Conservation (phyloP, 805 yeast genomes). For the Barnettozyma sucrosica region DNA sequence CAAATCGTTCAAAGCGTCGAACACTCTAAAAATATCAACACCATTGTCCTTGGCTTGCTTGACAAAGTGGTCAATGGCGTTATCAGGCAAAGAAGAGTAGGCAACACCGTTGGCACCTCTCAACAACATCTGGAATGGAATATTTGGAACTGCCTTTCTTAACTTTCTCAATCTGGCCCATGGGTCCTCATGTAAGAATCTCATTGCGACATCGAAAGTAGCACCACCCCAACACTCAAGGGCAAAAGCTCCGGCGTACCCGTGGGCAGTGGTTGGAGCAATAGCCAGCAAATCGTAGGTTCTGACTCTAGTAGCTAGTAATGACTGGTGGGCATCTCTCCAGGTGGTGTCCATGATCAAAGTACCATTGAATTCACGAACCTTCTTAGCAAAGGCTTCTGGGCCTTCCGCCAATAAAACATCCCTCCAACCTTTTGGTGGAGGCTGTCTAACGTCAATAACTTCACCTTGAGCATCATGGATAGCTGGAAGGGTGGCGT, state of each 20-base stretch:
- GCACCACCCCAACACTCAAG: conserved; percentile 99
- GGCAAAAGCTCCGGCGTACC: conserved; percentile 85
- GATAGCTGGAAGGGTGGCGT: conserved; percentile 70
- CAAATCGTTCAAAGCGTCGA: conserved; percentile 93
- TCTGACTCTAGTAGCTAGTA: conserved; percentile 95
- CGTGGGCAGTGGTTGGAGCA: conserved; percentile 92
- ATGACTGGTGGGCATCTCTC: conserved; percentile 99
- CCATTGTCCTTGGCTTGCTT: conserved; percentile 92
- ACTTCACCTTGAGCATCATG: conserved; percentile 55
- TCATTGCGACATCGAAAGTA: conserved; percentile 97
- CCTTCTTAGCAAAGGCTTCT: conserved; percentile 81
- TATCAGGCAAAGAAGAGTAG: conserved; percentile 95
- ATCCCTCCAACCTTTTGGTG: conserved; percentile 89
- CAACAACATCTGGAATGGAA: conserved; percentile 98
- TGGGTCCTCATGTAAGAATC: conserved; percentile 97
- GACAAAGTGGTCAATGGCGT: conserved; percentile 96
- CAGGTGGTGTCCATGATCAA: conserved; percentile 97
- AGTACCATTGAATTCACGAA: conserved; percentile 79
- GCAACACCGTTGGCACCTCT: conserved; percentile 99
- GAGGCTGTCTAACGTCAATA: conserved; percentile 49
- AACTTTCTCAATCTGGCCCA: conserved; percentile 92
- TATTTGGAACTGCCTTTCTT: conserved; percentile 90
- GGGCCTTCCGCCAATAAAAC: conserved; percentile 83
- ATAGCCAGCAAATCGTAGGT: conserved; percentile 86
- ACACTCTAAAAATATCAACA: conserved; percentile 96